These are phyloP conservation scores for Penicillium steckii DNA, from an alignment of 495 filamentous ascomycete species.

Conservation along the genomic window DNA sequence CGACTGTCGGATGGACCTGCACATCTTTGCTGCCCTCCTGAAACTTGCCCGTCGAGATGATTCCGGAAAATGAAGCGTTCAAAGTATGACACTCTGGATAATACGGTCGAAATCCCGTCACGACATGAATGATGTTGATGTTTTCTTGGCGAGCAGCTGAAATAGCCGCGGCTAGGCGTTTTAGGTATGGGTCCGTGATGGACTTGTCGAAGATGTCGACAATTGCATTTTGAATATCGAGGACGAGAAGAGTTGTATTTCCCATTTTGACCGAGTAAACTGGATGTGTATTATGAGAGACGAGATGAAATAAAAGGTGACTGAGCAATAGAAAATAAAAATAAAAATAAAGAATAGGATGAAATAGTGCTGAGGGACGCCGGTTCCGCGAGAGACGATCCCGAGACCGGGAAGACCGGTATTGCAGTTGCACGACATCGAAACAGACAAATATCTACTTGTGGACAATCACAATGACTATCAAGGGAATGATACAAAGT, in stretches of 20 bases:
- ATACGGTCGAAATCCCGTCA: constrained; percentile 30
- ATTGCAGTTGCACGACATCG: too few relatives aligned
- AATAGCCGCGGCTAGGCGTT: constrained; percentile 22
- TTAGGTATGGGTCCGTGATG: constrained; percentile 20
- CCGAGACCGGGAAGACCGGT: too few relatives aligned
- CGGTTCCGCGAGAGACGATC: too few relatives aligned
- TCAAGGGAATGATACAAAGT: too few relatives aligned
- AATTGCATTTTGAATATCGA: constrained; percentile 36
- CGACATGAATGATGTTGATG: constrained; percentile 32
- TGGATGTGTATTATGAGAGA: background rate
- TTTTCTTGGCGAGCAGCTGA: constrained; percentile 23
- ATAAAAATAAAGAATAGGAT: too few relatives aligned
- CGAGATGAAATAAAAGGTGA: background rate
- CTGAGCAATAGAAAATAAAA: too few relatives aligned
- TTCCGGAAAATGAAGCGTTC: constrained; percentile 20
- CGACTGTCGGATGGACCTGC: constrained; percentile 25
- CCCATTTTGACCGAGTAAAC: constrained; percentile 17
- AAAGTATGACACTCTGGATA: constrained; percentile 29
- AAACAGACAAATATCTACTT: too few relatives aligned
- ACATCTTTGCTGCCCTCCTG: constrained; percentile 18
- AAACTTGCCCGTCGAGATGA: constrained; percentile 18
- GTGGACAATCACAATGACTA: too few relatives aligned
- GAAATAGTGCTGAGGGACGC: too few relatives aligned
- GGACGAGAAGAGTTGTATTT: constrained; percentile 32
- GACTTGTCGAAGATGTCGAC: constrained; percentile 14